phyloP scores from a whole-genome alignment of 1,284 basidiomycete genomes.

The Xerocomus subilludens region DNA sequence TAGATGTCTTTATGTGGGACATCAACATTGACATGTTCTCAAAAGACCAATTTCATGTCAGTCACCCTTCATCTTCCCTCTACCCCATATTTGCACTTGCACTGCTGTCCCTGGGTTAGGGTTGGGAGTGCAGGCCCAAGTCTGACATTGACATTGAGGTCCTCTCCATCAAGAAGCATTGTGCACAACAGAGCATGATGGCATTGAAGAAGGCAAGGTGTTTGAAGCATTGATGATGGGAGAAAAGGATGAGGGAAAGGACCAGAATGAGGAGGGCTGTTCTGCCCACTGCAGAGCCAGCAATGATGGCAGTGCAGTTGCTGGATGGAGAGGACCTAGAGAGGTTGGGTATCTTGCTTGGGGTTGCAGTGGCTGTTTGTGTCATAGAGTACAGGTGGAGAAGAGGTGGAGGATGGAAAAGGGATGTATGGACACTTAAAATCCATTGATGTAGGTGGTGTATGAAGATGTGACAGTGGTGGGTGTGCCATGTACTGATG shows the following conservation, averaged over 20 bases:
- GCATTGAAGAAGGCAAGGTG: slow-evolving; percentile 55
- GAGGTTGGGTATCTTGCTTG: slow-evolving; percentile 37
- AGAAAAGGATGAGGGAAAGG: slow-evolving; percentile 57
- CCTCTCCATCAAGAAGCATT: slow-evolving; percentile 60
- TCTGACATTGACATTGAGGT: slow-evolving; percentile 57
- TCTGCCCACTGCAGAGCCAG: slow-evolving; percentile 61
- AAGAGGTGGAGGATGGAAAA: too few species aligned
- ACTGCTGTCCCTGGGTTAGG: too few species aligned
- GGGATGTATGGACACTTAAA: slow-evolving; percentile 36
- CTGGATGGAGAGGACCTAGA: slow-evolving; percentile 9
- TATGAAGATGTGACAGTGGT: slow-evolving; percentile 41
- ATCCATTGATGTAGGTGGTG: slow-evolving; percentile 39
- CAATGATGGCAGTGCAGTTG: slow-evolving; percentile 59
- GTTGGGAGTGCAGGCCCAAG: neutral
- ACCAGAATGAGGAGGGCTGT: slow-evolving; percentile 56
- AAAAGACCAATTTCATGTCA: slow-evolving; percentile 63
- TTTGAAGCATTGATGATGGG: slow-evolving; percentile 58
- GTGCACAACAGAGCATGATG: slow-evolving; percentile 51
- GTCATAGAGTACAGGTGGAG: too few species aligned
- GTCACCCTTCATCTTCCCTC: slow-evolving; percentile 24
- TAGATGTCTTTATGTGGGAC: neutral
- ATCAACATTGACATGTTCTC: slow-evolving; percentile 55
- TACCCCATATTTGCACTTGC: too few species aligned
- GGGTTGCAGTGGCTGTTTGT: slow-evolving; percentile 33
- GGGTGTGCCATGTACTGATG: slow-evolving; percentile 15